phyloP scores from a whole-genome alignment of 106 monocot species.

The Platanthera guangdongensis region DNA sequence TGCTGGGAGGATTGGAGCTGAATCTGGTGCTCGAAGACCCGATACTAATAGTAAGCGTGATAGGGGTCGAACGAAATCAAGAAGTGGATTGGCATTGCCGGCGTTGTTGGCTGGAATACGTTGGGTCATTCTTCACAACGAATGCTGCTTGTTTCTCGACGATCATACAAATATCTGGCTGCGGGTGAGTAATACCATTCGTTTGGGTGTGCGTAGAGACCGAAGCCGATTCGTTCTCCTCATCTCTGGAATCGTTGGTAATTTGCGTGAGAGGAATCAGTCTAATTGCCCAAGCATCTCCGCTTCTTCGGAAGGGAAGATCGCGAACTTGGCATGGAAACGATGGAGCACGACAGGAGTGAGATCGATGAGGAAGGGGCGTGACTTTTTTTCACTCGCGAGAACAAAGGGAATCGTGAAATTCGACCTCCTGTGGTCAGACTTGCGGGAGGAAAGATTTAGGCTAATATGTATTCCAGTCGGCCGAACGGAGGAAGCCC shows the following conservation, averaged over 20 bases:
- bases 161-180: conserved; percentile 78
- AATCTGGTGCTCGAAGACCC: conserved; percentile 47
- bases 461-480: too few species aligned
- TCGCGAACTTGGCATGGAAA: background rate
- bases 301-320: background rate
- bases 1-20: conserved; percentile 42
- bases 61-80: conserved; percentile 76
- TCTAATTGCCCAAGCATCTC: conserved; percentile 35
- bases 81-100: conserved; percentile 81
- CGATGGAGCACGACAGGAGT: background rate
- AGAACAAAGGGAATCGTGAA: too few species aligned
- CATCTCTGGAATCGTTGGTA: background rate
- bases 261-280: conserved; percentile 37
- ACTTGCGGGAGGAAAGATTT: too few species aligned
- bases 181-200: conserved; percentile 94
- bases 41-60: conserved; percentile 90
- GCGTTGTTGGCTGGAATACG: conserved; percentile 69
- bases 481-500: too few species aligned
- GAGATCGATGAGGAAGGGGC: too few species aligned
- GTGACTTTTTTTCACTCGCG: too few species aligned
- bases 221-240: conserved; percentile 13
- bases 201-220: conserved; percentile 85
- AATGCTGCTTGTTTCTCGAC: conserved; percentile 84
- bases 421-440: too few species aligned
- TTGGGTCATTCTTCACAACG: conserved; percentile 81